phyloP scores from a whole-genome alignment of 2,329 filamentous ascomycete species.

The Dactylellina haptotyla region DNA sequence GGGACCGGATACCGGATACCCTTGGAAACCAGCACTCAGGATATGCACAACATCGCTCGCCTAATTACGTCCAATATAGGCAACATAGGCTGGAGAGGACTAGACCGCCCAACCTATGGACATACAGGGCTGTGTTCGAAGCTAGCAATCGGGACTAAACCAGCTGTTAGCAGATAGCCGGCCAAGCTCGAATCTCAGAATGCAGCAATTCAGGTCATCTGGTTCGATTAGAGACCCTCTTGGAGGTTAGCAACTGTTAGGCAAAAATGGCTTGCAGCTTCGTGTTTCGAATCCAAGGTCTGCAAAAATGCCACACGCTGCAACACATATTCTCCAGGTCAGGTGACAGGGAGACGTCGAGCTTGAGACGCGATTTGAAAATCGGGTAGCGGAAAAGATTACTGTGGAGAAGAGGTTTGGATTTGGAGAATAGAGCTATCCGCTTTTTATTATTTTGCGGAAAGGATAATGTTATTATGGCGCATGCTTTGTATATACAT shows the following conservation, averaged over 20 bases:
- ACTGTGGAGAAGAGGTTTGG: neutral
- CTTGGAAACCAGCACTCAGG: slow-evolving; percentile 1
- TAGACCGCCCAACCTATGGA: neutral
- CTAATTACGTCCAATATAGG: neutral
- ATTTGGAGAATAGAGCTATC: neutral
- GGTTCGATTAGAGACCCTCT: neutral
- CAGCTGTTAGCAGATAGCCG: neutral
- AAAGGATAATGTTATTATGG: neutral
- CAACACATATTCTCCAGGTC: slow-evolving; percentile 7
- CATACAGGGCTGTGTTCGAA: neutral
- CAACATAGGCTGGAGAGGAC: neutral
- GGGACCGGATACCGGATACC: slow-evolving; percentile 11
- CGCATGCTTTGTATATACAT: slow-evolving; percentile 27
- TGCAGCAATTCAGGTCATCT: too few relatives aligned
- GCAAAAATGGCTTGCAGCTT: slow-evolving; percentile 3
- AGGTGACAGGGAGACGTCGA: neutral
- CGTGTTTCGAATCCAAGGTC: neutral
- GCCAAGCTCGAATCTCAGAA: too few relatives aligned
- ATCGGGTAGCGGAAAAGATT: neutral
- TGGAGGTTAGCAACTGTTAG: too few relatives aligned
- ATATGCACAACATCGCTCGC: slow-evolving; percentile 38
- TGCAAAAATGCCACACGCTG: slow-evolving; percentile 5
- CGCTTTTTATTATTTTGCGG: slow-evolving; percentile 6
- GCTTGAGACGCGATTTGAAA: neutral
- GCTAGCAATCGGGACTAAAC: neutral